These are phyloP conservation scores for Boletus coccyginus DNA, from an alignment of 768 basidiomycete genomes.

Conservation along the genomic window DNA sequence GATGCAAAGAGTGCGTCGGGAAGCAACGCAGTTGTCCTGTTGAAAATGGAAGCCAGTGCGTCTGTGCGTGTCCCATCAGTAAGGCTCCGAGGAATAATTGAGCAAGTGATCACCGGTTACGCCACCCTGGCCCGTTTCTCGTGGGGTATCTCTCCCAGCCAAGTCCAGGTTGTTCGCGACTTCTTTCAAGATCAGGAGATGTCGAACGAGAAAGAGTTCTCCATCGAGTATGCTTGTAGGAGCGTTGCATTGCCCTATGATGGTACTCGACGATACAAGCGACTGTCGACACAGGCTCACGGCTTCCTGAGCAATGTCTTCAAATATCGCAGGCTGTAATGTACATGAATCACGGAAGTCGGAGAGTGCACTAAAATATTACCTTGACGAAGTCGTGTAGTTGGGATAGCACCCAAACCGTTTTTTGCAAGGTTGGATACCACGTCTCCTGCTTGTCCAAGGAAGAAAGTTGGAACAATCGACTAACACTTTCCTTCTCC, in stretches of 20 bases:
- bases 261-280: conserved; percentile 68
- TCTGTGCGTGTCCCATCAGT: conserved; percentile 20
- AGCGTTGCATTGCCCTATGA: conserved; percentile 50
- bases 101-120: conserved; percentile 50
- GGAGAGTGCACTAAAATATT: conserved; percentile 14
- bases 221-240: conserved; percentile 59
- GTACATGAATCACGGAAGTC: not conserved
- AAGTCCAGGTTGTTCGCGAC: conserved; percentile 75
- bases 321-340: conserved; percentile 87
- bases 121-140: conserved; percentile 43
- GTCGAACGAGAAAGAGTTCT: conserved; percentile 84
- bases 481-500: conserved; percentile 70
- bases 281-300: conserved; percentile 80
- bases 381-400: conserved; percentile 93
- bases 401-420: conserved; percentile 89
- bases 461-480: conserved; percentile 67
- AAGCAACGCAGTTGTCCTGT: conserved; percentile 40
- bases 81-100: not conserved
- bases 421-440: conserved; percentile 88
- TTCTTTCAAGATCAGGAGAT: conserved; percentile 90
- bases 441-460: conserved; percentile 79
- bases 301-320: conserved; percentile 95
- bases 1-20: conserved; percentile 71
- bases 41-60: conserved; percentile 32
- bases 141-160: conserved; percentile 45